Conservation (phyloP, 345 rosid genomes). For the Aquilaria sinensis region DNA sequence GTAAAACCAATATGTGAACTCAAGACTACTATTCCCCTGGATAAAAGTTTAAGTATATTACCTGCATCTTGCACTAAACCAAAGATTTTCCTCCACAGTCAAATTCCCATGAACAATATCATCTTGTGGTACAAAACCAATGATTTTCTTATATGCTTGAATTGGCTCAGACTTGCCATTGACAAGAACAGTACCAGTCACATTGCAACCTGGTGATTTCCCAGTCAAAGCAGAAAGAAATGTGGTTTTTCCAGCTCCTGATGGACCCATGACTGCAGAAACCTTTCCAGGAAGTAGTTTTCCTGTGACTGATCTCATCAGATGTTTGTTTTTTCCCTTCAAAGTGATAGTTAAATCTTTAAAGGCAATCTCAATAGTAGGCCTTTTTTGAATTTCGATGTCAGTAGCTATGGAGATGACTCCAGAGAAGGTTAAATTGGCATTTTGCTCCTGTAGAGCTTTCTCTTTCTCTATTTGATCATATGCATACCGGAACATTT, state of each 20-base stretch:
- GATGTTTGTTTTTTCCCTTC: conserved; percentile 75
- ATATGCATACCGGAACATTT: conserved; percentile 92
- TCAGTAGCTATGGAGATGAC: conserved; percentile 81
- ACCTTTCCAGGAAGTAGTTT: conserved; percentile 85
- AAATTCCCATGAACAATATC: conserved; percentile 99
- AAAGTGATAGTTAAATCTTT: conserved; percentile 79
- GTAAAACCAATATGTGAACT: too few relatives aligned
- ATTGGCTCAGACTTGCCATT: conserved; percentile 83
- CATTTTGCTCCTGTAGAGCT: conserved; percentile 78
- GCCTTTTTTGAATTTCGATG: conserved; percentile 61
- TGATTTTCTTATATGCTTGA: conserved; percentile 81
- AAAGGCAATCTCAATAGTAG: conserved; percentile 71
- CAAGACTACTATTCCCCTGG: too few relatives aligned
- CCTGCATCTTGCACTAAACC: conserved; percentile 99
- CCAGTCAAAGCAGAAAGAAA: conserved; percentile 94
- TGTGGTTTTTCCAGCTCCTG: conserved; percentile 98
- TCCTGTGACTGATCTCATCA: conserved; percentile 85
- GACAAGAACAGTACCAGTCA: conserved; percentile 68
- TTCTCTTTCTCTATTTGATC: conserved; percentile 93
- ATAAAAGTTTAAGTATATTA: conserved; percentile 8
- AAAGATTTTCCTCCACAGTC: conserved; percentile 92
- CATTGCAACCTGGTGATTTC: conserved; percentile 69
- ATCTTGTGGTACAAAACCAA: conserved; percentile 96
- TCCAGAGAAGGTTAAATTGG: conserved; percentile 87
- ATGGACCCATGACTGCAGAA: conserved; percentile 98